phyloP scores from a whole-genome alignment of 331 rosid genomes.

The Acacia concinna region DNA sequence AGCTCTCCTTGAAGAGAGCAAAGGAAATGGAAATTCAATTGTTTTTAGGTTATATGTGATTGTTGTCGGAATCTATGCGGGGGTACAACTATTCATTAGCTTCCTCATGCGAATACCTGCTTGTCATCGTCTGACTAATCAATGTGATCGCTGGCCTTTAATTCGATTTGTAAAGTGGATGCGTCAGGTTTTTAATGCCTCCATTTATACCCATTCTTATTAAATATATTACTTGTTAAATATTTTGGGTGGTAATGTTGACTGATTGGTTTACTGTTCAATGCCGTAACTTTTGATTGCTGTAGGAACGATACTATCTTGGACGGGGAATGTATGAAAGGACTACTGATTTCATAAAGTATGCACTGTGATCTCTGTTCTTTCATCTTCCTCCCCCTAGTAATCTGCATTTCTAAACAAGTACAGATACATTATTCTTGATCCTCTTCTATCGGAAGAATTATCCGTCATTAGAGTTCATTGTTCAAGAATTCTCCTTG shows the following conservation, averaged over 20 bases:
- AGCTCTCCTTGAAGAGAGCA: slow-evolving; percentile 83
- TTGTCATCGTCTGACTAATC: slow-evolving; percentile 72
- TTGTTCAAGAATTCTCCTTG: neutral
- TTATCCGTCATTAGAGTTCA: neutral
- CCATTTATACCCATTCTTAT: slow-evolving; percentile 16
- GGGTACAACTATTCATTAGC: slow-evolving; percentile 79
- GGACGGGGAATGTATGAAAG: slow-evolving; percentile 97
- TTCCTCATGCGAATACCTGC: slow-evolving; percentile 89
- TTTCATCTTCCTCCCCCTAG: neutral
- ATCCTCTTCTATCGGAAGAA: neutral
- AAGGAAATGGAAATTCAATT: slow-evolving; percentile 44
- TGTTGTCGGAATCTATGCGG: slow-evolving; percentile 81
- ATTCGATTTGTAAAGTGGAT: slow-evolving; percentile 87
- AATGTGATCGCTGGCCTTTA: slow-evolving; percentile 81
- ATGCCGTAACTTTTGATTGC: slow-evolving; percentile 13
- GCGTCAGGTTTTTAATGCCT: slow-evolving; percentile 73
- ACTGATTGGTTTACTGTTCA: slow-evolving; percentile 19
- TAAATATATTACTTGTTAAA: slow-evolving; percentile 19
- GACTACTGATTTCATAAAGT: slow-evolving; percentile 87
- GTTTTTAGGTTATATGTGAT: slow-evolving; percentile 66
- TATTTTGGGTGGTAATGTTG: slow-evolving; percentile 24
- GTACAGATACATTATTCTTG: neutral
- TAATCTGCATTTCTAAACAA: neutral
- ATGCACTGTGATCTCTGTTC: slow-evolving; percentile 29
- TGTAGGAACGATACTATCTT: slow-evolving; percentile 88